A percentile compares a stretch with the other conserved stretches of the same genome.
Evolutionary conservation across 1,139 yeast species (phyloP).

Genomic region (Nakaseomyces kungkrabaensis): DNA sequence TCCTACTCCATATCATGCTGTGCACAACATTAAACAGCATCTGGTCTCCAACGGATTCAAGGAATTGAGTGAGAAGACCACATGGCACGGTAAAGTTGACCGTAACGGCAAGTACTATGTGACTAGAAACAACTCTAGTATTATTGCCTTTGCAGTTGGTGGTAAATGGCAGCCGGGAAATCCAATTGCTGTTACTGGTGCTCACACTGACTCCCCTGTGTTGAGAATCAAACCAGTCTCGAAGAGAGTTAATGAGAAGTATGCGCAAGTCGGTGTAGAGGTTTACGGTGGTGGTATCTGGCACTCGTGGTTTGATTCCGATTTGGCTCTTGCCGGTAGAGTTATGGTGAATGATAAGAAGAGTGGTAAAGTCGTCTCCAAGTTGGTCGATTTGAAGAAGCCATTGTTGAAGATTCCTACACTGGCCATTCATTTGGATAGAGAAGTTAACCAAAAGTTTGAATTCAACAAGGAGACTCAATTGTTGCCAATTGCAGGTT

Average conservation of each 20-base stretch:
- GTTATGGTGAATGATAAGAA: slow-evolving; percentile 53
- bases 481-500: slow-evolving; percentile 78
- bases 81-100: slow-evolving; percentile 54
- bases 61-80: slow-evolving; percentile 64
- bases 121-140: slow-evolving; percentile 78
- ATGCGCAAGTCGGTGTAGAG: slow-evolving; percentile 85
- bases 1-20: slow-evolving; percentile 95
- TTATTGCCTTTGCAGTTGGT: slow-evolving; percentile 81
- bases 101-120: slow-evolving; percentile 64
- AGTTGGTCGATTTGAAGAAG: slow-evolving; percentile 65
- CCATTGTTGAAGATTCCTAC: slow-evolving; percentile 91
- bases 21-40: slow-evolving; percentile 47
- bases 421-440: slow-evolving; percentile 82
- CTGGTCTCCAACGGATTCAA: slow-evolving; percentile 54
- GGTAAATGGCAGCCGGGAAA: slow-evolving; percentile 65
- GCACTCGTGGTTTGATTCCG: slow-evolving; percentile 84
- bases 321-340: slow-evolving; percentile 84
- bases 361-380: slow-evolving; percentile 47
- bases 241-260: slow-evolving; percentile 61
- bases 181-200: slow-evolving; percentile 83
- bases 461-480: slow-evolving; percentile 88
- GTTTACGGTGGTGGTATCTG: slow-evolving; percentile 94
- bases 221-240: slow-evolving; percentile 86
- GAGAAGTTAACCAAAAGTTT: slow-evolving; percentile 67
- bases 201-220: slow-evolving; percentile 94